Evolutionary conservation across 176 grass and related monocot genomes (phyloP).

Genomic region (Oryza rufipogon): DNA sequence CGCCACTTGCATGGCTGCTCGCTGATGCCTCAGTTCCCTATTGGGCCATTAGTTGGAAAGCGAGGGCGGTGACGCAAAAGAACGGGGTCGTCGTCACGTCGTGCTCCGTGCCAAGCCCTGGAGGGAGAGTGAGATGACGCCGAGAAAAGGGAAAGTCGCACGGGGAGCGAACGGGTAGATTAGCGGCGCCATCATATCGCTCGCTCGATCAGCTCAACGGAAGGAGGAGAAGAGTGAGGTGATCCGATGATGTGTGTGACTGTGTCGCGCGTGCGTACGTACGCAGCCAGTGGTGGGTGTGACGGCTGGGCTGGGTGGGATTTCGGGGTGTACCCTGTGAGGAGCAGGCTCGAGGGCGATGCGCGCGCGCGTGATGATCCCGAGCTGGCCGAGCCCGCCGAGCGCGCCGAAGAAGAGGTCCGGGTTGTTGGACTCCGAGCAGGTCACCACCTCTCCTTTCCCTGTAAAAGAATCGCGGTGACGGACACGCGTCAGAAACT

Average conservation of each 20-base stretch:
- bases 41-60: slow-evolving; percentile 43
- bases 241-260: not conserved
- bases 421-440: slow-evolving; percentile 65
- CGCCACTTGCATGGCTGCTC: slow-evolving; percentile 43
- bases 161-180: not conserved
- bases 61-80: slow-evolving; percentile 19
- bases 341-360: slow-evolving; percentile 93
- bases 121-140: no score
- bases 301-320: not conserved
- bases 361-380: slow-evolving; percentile 90
- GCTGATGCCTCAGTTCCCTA: not conserved
- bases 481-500: not conserved
- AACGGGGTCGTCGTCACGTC: not conserved
- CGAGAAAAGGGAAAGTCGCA: slow-evolving; percentile 12
- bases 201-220: not conserved
- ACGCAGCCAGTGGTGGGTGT: no score
- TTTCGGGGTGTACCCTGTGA: slow-evolving; percentile 51
- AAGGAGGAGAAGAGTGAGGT: not conserved
- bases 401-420: slow-evolving; percentile 84
- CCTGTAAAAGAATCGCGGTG: slow-evolving; percentile 40
- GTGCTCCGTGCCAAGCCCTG: not conserved
- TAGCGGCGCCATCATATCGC: not conserved
- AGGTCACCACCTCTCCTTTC: slow-evolving; percentile 79
- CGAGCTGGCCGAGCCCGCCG: slow-evolving; percentile 88
- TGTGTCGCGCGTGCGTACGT: no score